Evolutionary conservation across 2,329 filamentous ascomycete genomes (phyloP).

Genomic region (Beauveria pseudobassiana): DNA sequence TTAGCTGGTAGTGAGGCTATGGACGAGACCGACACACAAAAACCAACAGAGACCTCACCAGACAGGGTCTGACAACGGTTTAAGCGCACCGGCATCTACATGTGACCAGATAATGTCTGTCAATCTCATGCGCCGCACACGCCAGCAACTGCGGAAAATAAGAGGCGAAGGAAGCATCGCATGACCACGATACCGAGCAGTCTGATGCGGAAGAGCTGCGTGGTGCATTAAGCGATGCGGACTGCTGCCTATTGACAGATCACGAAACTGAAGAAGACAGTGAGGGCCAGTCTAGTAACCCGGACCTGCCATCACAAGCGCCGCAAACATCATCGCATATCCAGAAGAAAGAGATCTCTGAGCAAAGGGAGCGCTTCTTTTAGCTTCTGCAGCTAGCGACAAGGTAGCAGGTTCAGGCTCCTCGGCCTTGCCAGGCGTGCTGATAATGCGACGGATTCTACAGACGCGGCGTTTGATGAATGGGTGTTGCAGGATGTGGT

Average conservation of each 20-base stretch:
- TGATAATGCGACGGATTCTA: not conserved
- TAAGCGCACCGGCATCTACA: not conserved
- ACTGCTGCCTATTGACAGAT: not conserved
- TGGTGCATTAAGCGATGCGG: not conserved
- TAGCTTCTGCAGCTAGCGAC: not conserved
- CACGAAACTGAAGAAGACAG: not conserved
- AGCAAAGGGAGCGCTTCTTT: not conserved
- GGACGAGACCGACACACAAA: not conserved
- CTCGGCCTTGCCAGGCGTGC: not conserved
- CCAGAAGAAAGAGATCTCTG: not conserved
- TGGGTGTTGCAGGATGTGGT: not conserved
- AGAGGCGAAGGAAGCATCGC: not conserved
- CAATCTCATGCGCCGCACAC: not conserved
- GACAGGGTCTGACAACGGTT: not conserved
- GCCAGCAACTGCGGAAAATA: not conserved
- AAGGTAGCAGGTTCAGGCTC: not conserved
- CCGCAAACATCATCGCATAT: not conserved
- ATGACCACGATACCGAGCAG: not conserved
- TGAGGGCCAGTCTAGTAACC: not conserved
- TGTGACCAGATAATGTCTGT: not conserved
- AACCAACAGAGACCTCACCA: not conserved
- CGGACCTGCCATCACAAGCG: not conserved
- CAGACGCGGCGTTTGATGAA: slow-evolving; percentile 9
- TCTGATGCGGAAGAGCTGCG: not conserved
- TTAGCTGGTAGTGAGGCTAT: not conserved